phyloP scores from a whole-genome alignment of 768 basidiomycete species.

The Pisolithus orientalis region DNA sequence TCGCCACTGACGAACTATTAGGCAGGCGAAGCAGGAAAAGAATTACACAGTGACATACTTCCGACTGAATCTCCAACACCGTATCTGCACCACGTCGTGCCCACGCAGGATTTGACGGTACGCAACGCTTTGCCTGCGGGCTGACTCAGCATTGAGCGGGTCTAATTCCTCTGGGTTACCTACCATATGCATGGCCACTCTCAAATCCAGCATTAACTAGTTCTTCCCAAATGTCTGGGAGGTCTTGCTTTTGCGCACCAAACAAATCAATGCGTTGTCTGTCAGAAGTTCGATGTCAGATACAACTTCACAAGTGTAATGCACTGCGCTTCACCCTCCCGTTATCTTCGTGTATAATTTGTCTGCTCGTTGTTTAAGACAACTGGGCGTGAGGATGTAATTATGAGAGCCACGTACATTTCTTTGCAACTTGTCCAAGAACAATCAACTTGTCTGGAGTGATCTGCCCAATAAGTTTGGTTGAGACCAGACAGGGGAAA shows the following conservation, averaged over 20 bases:
- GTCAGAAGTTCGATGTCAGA: slow-evolving; percentile 4
- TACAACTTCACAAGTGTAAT: too few relatives aligned
- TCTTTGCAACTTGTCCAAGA: slow-evolving; percentile 59
- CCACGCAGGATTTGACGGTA: slow-evolving; percentile 76
- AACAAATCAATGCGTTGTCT: slow-evolving; percentile 67
- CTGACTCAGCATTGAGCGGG: neutral
- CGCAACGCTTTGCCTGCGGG: slow-evolving; percentile 41
- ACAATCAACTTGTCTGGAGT: slow-evolving; percentile 62
- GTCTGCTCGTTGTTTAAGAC: slow-evolving; percentile 20
- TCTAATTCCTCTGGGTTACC: slow-evolving; percentile 9
- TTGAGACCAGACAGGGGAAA: neutral
- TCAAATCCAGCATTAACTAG: slow-evolving; percentile 63
- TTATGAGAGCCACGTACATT: slow-evolving; percentile 33
- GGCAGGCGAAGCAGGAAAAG: neutral
- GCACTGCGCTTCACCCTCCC: slow-evolving; percentile 22
- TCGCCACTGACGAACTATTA: slow-evolving; percentile 38
- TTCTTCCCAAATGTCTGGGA: slow-evolving; percentile 63
- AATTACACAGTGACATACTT: slow-evolving; percentile 16
- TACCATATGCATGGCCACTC: slow-evolving; percentile 72
- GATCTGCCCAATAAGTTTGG: slow-evolving; percentile 20
- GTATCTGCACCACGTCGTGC: slow-evolving; percentile 65
- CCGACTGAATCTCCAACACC: slow-evolving; percentile 74
- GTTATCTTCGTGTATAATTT: slow-evolving; percentile 60
- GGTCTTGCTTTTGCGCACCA: slow-evolving; percentile 62
- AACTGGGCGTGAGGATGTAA: neutral